A percentile compares a stretch with the other conserved stretches of the same genome.
phyloP scores from a whole-genome alignment of 176 grass and related monocot species.

The Oryza meridionalis region DNA sequence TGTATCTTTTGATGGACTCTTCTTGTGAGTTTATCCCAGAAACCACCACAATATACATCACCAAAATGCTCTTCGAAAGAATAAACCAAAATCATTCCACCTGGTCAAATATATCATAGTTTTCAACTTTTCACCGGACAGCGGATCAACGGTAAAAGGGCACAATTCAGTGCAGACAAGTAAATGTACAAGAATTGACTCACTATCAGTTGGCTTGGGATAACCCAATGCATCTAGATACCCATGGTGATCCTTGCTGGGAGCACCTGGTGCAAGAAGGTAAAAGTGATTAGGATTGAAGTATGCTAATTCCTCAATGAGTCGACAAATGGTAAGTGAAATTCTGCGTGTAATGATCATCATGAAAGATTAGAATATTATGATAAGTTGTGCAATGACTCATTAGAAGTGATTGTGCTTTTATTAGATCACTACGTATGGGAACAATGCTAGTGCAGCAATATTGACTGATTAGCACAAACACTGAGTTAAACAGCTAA shows the following conservation, averaged over 20 bases:
- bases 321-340: not conserved
- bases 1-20: not conserved
- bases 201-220: not conserved
- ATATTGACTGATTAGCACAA: not conserved
- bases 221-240: not conserved
- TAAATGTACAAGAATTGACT: not conserved
- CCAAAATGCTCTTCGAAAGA: constrained; percentile 22
- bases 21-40: not conserved
- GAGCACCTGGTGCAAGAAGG: not conserved
- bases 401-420: not conserved
- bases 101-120: not conserved
- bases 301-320: not conserved
- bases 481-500: not conserved
- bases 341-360: not conserved
- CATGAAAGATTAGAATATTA: not conserved
- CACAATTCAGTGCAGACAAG: not conserved
- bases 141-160: too few species aligned
- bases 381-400: not conserved
- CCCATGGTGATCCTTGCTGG: not conserved
- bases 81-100: not conserved
- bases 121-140: not conserved
- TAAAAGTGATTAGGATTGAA: not conserved
- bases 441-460: not conserved
- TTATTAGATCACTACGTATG: not conserved
- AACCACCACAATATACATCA: not conserved